These are phyloP conservation scores for Tephrocybe sp. DNA, from an alignment of 768 basidiomycete species.

Conservation along the genomic window DNA sequence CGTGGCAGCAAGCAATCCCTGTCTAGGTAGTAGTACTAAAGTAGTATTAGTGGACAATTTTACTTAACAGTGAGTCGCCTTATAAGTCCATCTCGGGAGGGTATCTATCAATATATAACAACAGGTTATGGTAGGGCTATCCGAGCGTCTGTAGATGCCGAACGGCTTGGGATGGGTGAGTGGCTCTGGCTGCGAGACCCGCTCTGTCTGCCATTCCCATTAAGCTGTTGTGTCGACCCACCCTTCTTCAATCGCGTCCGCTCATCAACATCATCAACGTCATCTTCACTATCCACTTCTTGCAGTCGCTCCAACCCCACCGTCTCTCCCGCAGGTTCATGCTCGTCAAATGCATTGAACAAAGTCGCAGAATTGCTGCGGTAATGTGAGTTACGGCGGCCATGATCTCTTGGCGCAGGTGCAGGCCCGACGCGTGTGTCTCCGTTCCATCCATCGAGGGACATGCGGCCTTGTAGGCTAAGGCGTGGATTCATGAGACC, in stretches of 20 bases:
- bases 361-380: conserved; percentile 63
- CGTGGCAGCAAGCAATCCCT: too few relatives aligned
- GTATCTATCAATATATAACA: conserved; percentile 15
- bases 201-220: conserved; percentile 22
- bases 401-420: conserved; percentile 38
- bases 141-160: conserved; percentile 15
- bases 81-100: conserved; percentile 17
- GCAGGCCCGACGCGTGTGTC: conserved; percentile 25
- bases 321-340: conserved; percentile 33
- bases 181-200: conserved; percentile 54
- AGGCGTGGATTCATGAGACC: conserved; percentile 76
- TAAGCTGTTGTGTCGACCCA: conserved; percentile 16
- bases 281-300: conserved; percentile 62
- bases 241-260: conserved; percentile 36
- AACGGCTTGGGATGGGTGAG: conserved; percentile 40
- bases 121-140: conserved; percentile 13
- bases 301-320: conserved; percentile 61
- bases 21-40: too few relatives aligned
- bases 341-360: conserved; percentile 74
- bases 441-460: conserved; percentile 73
- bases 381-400: conserved; percentile 63
- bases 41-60: too few relatives aligned
- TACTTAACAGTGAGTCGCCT: conserved; percentile 16
- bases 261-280: conserved; percentile 49
- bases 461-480: conserved; percentile 77